Evolutionary conservation across 2,329 filamentous ascomycete species (phyloP), one percentile per base, ranked within the genome.

Genomic region (Apiospora rasikravindrae): DNA sequence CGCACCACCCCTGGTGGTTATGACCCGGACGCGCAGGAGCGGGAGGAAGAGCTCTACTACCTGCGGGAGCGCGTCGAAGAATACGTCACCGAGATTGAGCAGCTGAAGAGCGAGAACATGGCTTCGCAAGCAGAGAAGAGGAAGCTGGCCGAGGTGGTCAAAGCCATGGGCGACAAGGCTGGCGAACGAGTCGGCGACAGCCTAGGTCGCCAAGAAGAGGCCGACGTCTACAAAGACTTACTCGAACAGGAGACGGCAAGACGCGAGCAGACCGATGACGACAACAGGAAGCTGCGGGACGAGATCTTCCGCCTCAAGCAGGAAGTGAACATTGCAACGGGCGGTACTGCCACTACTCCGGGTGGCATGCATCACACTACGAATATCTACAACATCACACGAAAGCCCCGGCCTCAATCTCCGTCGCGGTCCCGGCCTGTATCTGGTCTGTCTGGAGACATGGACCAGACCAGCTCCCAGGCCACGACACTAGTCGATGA

Each of bases 221-320:
- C 93, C 80, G 94, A 97, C 74, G 96, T 98, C 82, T 98, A 94
- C 92, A 98, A 97, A 81, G 96, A 98, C 77, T 89, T 98, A 73
- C 88, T 98, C 37, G 94, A 98, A 79, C 94, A 96, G 75, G 96
- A 99, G 82, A 96, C 94, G 2, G 92, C 93, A 4, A 91, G 95
- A 42, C 90, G 96, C 72, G 96, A 98, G 82, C 94, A 98, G 81
- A 91, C 93, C 0, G 95, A 98, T 76, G 94, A 97, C 57, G 95
- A 98, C 75, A 95, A 95, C 76, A 91, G 92, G 75, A 91, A 88
- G 77, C 88, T 98, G 22, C 91, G 94, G 8, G 95, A 98, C 71
- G 96, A 99, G 79, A 84, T 97, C 4, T 92, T 94, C 77, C 91
- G 93, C 37, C 81, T 97, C 57, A 90, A 89, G 80, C 89, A 89